Evolutionary conservation across 441 rosid genomes (phyloP).

Genomic region (Eugenia klotzschiana): DNA sequence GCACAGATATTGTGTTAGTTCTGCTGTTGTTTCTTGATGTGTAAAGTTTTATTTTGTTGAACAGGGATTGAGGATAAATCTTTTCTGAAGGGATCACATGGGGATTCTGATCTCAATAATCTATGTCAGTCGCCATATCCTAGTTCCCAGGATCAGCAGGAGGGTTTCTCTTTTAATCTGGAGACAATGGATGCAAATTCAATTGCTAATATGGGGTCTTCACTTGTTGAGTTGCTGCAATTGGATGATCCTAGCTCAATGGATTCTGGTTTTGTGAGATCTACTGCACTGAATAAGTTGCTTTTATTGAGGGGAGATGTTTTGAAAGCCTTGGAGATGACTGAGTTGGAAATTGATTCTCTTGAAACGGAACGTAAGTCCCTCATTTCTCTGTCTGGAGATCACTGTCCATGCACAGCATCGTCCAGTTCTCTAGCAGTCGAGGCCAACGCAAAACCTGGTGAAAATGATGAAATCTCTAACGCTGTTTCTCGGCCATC

Average conservation of each 20-base stretch:
- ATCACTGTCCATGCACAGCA: slow-evolving; percentile 10
- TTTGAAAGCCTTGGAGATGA: slow-evolving; percentile 59
- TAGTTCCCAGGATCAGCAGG: slow-evolving; percentile 40
- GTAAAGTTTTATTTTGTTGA: not conserved
- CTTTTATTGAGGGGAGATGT: slow-evolving; percentile 49
- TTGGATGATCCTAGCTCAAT: slow-evolving; percentile 38
- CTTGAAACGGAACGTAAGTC: slow-evolving; percentile 66
- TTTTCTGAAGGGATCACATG: slow-evolving; percentile 29
- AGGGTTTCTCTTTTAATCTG: slow-evolving; percentile 41
- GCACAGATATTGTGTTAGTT: not conserved
- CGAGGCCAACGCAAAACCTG: slow-evolving; percentile 17
- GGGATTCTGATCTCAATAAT: slow-evolving; percentile 41
- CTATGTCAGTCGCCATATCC: slow-evolving; percentile 47
- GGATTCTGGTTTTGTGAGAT: slow-evolving; percentile 45
- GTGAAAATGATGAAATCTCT: slow-evolving; percentile 14
- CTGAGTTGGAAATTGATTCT: slow-evolving; percentile 79
- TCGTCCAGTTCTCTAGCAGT: slow-evolving; percentile 19
- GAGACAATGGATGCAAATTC: slow-evolving; percentile 56
- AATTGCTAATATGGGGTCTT: slow-evolving; percentile 38
- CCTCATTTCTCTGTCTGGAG: slow-evolving; percentile 31
- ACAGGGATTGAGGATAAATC: slow-evolving; percentile 69
- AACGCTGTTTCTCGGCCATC: slow-evolving; percentile 19
- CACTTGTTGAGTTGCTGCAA: slow-evolving; percentile 57
- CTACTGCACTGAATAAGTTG: slow-evolving; percentile 50
- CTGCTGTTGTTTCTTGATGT: not conserved